Evolutionary conservation across 768 basidiomycete genomes (phyloP), one percentile per base, ranked within the genome.

Genomic region (Amanita exitialis): DNA sequence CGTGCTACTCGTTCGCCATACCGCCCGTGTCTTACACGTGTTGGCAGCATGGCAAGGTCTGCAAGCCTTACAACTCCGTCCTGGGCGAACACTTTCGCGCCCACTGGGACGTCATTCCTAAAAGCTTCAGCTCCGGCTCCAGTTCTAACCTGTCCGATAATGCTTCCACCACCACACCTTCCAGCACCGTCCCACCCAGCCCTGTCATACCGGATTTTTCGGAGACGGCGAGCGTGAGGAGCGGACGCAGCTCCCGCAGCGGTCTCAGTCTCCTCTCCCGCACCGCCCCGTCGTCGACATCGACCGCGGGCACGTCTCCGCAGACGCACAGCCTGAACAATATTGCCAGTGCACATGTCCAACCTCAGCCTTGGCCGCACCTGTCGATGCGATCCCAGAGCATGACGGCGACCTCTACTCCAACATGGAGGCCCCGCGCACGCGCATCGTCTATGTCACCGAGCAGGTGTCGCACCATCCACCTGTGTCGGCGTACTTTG

Each of bases 401-500:
- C 55, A 45, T 2, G 51, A 57, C 27, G 58, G 54, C 15, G 45
- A 47, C 13, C 27, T 45, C n/a, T 34, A 34, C 34, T 23, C 46
- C 20, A 53, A 64, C 0, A 61, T 62, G 2, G 55, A 68, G 4
- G 64, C 67, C 39, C 73, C 70, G 15, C 69, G 71, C 45, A 64
- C 81, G 13, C 85, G 90, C 30, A 79, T 94, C 39, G 77, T 80
- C 5, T 95, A 79, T 64, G 67, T 94, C 43, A 95, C 92, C 12
- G 94, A 96, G 64, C 94, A 96, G 66, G 83, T 97, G 43, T 96
- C 90, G 1, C 96, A 99, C 67, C 96, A 99, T 60, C 96, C 96
- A 0, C 96, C 96, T 2, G 80, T 97, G 27, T 95, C 91, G 1
- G 82, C 87, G 0, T 95, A 82, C 61, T 83, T 81, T 55, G 90